Evolutionary conservation across 176 grass and related monocot species (phyloP).

Genomic region (Musa itinerans): DNA sequence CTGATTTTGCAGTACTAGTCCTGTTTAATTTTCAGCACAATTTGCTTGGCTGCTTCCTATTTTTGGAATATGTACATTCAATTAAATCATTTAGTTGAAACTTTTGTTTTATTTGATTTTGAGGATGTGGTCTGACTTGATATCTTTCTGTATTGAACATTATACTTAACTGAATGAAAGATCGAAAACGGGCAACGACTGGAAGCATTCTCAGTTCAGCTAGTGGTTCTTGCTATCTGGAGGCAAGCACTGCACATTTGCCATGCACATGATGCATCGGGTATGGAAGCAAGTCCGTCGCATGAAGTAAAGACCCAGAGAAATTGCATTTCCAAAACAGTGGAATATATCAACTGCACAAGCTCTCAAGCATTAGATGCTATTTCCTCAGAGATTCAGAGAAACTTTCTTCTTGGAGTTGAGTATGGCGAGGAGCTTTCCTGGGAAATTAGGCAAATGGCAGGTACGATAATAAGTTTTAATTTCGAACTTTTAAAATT

Average conservation of each 20-base stretch:
- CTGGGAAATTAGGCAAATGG: slow-evolving; percentile 41
- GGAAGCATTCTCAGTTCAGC: slow-evolving; percentile 78
- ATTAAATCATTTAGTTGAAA: no score
- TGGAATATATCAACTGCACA: slow-evolving; percentile 3
- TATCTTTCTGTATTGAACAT: slow-evolving; percentile 21
- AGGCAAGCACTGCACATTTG: slow-evolving; percentile 85
- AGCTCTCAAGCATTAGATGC: slow-evolving; percentile 46
- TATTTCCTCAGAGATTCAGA: slow-evolving; percentile 47
- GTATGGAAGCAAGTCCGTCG: slow-evolving; percentile 37
- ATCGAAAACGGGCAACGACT: slow-evolving; percentile 47
- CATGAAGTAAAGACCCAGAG: slow-evolving; percentile 30
- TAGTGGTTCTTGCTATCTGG: slow-evolving; percentile 90
- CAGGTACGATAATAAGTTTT: slow-evolving; percentile 31
- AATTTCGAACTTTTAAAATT: not conserved
- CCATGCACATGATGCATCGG: slow-evolving; percentile 39
- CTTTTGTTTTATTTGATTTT: not conserved
- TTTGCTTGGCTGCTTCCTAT: no score
- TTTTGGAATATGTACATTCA: no score
- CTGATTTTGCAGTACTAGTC: no score
- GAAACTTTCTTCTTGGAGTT: slow-evolving; percentile 65
- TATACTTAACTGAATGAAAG: slow-evolving; percentile 25
- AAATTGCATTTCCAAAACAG: not conserved
- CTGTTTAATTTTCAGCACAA: no score
- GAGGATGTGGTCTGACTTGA: not conserved
- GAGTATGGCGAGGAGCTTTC: slow-evolving; percentile 79